Evolutionary conservation across 352 stramenopile genomes (phyloP), one percentile per base, ranked within the genome.

Genomic region (Pythium coloratum): DNA sequence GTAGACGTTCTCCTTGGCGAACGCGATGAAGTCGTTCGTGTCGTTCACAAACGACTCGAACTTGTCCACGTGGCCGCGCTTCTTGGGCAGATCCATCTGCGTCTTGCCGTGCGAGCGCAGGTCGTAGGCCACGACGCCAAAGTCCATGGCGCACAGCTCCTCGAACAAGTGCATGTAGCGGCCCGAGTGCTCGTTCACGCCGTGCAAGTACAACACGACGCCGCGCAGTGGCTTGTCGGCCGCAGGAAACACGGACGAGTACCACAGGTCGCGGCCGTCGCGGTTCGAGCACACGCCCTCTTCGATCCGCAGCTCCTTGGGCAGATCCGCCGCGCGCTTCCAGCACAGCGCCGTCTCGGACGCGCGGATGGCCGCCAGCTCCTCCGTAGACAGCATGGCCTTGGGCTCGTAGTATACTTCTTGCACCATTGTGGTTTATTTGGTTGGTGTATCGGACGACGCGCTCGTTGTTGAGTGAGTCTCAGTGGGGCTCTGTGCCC

Each of bases 21-120:
- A 72, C 30, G 55, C 30, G 16, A 73, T 30, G 32, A 73, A 73
- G 34, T 62, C 67, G 62, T 73, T 70, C 55, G 67, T 70, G 20
- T 73, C 67, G 61, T 69, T 18, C 7, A 73, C 42, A 38, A 69
- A 51, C 44, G 59, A 57, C 53, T 55, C 14, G 49, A 72, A 72
- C 28, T 55, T 53, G 4, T 62, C 24, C 9, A 69, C 26, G 46
- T 71, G 64, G 10, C 28, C 64, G 20, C 56, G 57, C 9, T 62
- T 40, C n/a, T 49, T 24, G 34, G 49, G 28, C 4, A 62, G 36
- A 28, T 71, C 64, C 49, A 59, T 66, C n/a, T 62, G 36, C 57
- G 20, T 65, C 36, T 64, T 59, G 51, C 64, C 64, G 46, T 70
- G 64, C n/a, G 32, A 57, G 6, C 55, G 46, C 55, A 70, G 47